A percentile compares a stretch with the other conserved stretches of the same genome.
Evolutionary conservation across 2,329 filamentous ascomycete species (phyloP).

Genomic region (Scortechinia acanthostroma): DNA sequence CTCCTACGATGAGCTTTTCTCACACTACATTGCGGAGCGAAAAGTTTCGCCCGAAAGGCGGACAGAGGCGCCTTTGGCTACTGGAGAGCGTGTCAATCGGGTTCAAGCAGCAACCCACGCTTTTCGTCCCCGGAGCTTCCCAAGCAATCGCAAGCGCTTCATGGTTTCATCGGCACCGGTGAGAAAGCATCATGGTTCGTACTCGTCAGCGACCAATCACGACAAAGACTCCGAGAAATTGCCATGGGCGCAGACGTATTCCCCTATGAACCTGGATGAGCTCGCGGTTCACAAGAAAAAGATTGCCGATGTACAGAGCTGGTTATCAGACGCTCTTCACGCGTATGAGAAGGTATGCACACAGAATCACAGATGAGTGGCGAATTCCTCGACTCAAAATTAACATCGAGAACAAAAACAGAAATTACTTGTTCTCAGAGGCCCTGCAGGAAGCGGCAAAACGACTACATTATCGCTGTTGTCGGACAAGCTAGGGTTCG

Average conservation of each 20-base stretch:
- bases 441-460: constrained; percentile 85
- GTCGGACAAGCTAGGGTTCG: constrained; percentile 68
- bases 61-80: no score
- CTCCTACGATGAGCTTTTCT: constrained; percentile 1
- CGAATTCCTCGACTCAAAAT: no score
- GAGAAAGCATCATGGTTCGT: no score
- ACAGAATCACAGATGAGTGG: constrained; percentile 31
- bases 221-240: constrained; percentile 15
- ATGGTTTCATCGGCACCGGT: no score
- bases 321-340: no score
- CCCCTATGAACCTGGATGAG: constrained; percentile 69
- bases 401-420: constrained; percentile 49
- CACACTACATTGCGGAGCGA: not conserved
- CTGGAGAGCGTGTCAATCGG: no score
- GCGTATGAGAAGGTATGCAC: constrained; percentile 65
- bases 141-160: not conserved
- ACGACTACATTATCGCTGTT: constrained; percentile 79
- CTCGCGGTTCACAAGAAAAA: constrained; percentile 93
- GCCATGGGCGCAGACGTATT: constrained; percentile 85
- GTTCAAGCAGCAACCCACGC: no score
- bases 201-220: not conserved
- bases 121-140: no score
- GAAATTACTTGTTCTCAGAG: constrained; percentile 77
- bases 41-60: no score
- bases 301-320: constrained; percentile 74